Base-by-base conservation (phyloP, 805 yeast genomes). In the Spathaspora passalidarum region DNA sequence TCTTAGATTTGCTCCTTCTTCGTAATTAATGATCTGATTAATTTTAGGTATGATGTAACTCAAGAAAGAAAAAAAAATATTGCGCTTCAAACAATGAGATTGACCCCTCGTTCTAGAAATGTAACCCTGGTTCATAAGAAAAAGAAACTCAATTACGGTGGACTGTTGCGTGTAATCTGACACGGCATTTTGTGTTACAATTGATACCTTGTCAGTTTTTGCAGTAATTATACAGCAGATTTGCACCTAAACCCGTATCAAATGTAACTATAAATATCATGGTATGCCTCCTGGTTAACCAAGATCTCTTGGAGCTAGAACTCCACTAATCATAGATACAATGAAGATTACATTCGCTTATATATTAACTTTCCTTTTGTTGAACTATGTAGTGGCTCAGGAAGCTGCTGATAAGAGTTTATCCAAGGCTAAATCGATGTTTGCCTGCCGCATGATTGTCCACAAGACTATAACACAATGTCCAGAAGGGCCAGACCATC, bases 381-480 rank as follows among this genome's bases (percentile, higher is more conserved):
- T 29, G 14, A 29, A 13, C 34, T 29, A 13, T 29, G 34, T 13
- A 29, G 14, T 29, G 5, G 34, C 34, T 29, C 3, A 29, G 3
- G 29, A 25, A 7, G 17, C 34, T 13, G 34, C 34, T 29, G 34
- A 29, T 29, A 29, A 29, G 16, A 29, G 34, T 29, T 29, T 29
- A 29, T 36, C 25, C 18, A 21, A 36, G 13, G 43, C 43, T 4
- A 32, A 21, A 32, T 21, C 43, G n/a, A 40, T 40, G 37, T 40
- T 40, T 40, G 43, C 43, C 4, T 40, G 43, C 22, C 29, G 29
- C 7, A 26, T 40, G 43, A 40, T 16, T 4, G 37, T 40, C 22
- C 37, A 40, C 18, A 13, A 40, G 6, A 29, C 21, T 10, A 36
- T 40, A 6, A 29, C 32, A 18, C 16, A 17, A 4, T 40, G 43